Evolutionary conservation across 805 yeast species (phyloP), one percentile per base, ranked within the genome.

Genomic region (Candida loeiensis): DNA sequence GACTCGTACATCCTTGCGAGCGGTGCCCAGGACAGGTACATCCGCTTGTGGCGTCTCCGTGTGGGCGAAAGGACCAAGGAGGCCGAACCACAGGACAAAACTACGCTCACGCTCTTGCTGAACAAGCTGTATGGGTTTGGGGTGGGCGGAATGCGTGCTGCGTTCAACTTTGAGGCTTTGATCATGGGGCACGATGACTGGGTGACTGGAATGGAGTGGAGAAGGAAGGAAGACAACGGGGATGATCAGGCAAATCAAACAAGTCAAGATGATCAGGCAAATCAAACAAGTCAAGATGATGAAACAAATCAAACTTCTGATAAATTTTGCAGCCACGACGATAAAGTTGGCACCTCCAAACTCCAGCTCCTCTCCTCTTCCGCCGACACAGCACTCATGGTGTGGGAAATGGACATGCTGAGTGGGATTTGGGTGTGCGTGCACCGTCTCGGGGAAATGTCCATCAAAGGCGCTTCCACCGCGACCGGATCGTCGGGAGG

Each of bases 121-220:
- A 87, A 85, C 62, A 88, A 84, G 50, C 85, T 81, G 59, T 80
- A 85, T 58, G 74, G 77, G 45, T 79, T 88, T 46, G 50, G 54
- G 9, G 53, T 74, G 27, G 50, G 51, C 4, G 53, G 49, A 0
- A 55, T 71, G 2, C 58, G 65, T 37, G 77, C 76, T 43, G 77
- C 83, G 4, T 73, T 89, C 37, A 79, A 78, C 48, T 88, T 90
- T 55, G 99, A 95, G 54, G 96, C 99, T 0, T 75, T 93, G 44
- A 79, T 93, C 18, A 82, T 93, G 84, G 99, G 99, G 6, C 99
- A 93, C 61, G 99, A 93, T 58, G 99, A 93, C 59, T 93, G 99
- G 99, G 82, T 95, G 18, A 79, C 91, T 2, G 79, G 87, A 7
- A 67, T 93, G 34, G 68, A 73, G 40, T 93, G 99, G 98, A 86